A percentile compares a stretch with the other conserved stretches of the same genome.
phyloP scores from a whole-genome alignment of 208 protist genomes.

The Tritrichomonas musculus region DNA sequence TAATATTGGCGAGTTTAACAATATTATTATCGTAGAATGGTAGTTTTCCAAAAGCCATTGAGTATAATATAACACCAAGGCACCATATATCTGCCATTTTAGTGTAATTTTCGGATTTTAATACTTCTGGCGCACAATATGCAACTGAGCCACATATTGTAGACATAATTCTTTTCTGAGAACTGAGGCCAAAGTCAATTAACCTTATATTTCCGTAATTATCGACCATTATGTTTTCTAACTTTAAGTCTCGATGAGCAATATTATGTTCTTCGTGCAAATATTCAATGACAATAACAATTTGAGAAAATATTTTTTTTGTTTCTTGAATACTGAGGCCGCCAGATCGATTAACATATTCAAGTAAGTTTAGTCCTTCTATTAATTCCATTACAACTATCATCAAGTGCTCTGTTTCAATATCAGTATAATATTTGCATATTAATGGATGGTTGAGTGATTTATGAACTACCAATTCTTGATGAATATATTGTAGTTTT shows the following conservation, averaged over 20 bases:
- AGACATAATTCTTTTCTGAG: neutral
- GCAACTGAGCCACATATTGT: neutral
- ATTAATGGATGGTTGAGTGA: no score
- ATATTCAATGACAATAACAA: neutral
- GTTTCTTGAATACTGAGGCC: no score
- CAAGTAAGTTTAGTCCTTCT: no score
- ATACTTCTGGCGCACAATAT: neutral
- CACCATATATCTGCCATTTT: neutral
- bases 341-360: no score
- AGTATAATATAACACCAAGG: neutral
- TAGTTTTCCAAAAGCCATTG: neutral
- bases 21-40: neutral
- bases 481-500: no score
- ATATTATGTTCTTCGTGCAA: neutral
- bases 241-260: neutral
- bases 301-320: constrained; percentile 3
- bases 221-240: constrained; percentile 16
- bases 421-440: no score
- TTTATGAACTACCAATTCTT: no score
- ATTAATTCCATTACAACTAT: no score
- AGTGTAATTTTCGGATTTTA: neutral
- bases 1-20: no score
- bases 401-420: no score
- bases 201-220: neutral
- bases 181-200: constrained; percentile 5